Evolutionary conservation across 148 eudicot species (phyloP), one percentile per base, ranked within the genome.

Genomic region (Selenicereus undatus): DNA sequence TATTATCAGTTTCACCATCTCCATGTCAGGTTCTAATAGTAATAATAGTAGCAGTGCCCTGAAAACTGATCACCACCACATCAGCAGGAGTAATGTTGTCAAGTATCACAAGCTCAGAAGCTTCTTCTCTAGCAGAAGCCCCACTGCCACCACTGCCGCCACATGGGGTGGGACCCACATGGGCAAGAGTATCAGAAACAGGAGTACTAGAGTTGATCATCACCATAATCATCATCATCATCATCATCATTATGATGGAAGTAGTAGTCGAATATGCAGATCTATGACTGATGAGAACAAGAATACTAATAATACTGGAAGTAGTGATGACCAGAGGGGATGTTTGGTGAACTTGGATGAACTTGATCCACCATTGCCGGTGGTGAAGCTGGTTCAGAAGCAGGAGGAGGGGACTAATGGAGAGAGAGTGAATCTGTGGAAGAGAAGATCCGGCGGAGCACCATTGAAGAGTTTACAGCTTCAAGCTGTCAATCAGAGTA

Each of bases 301-400:
- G 22, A 20, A 36, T 18, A 74, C 43, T 39, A 39, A 39, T 39
- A 7, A 39, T 39, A 39, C 43, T 1, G 43, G 26, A 0, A 24
- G 30, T 58, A 68, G 43, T 2, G 26, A 10, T 50, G 27, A 21
- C 5, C 18, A 43, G 17, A 72, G 65, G 48, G 82, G 85, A 56
- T 5, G 80, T 64, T 77, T 68, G 51, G 75, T 92, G 71, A 81
- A 91, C 74, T 68, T 93, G 11, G 82, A 74, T 2, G 90, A 89
- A 11, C 43, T 93, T 78, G 97, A 93, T 85, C 95, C 97, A 50
- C 97, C 95, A 50, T 84, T 93, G 86, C 97, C 97, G 76, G 97
- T 93, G 83, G 79, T 87, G 60, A 90, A 87, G 86, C 81, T 43
- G 83, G 77, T 65, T 80, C 77, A 27, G 74, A 83, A 75, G 76